Evolutionary conservation across 805 yeast genomes (phyloP), one percentile per base, ranked within the genome.

Genomic region (Suhomyces tanzawaensis): DNA sequence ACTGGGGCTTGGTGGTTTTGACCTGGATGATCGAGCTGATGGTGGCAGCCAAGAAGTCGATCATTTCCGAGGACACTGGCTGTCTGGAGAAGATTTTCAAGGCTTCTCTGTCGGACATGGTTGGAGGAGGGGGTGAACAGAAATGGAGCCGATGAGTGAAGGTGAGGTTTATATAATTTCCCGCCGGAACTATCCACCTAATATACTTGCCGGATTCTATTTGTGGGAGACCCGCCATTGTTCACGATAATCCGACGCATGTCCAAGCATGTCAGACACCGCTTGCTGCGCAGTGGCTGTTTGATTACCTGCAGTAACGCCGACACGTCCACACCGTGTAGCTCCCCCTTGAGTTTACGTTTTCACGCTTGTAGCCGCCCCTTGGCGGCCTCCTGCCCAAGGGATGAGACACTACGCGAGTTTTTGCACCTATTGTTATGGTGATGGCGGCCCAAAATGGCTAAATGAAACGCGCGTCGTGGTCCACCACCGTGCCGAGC

Each of bases 31-130:
- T 74, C 1, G 82, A 71, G 34, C 65, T 59, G 15, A 85, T 80
- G 34, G 83, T 77, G 24, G 77, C 66, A 3, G 74, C 85, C 44
- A 80, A 64, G 46, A 74, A 72, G 19, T 69, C 66, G 13, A 80
- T 71, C 86, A 80, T 80, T 34, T 78, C 79, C 15, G 69, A 53
- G 29, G 68, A 62, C 34, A 80, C 83, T 15, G 82, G 76, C 49
- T 69, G 77, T 56, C 76, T 69, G 29, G 79, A 58, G 51, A 80
- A 80, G 29, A 70, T 56, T 43, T 69, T 63, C 36, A 80, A 67
- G 8, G 84, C 84, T 49, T 68, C 73, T 38, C 46, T 37, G 46
- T 57, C 60, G 26, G 59, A 55, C 62, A 57, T 57, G 37, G 22
- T 37, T 17, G 12, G 7, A 5, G 13, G 27, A 7, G n/a, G 27